phyloP scores from a whole-genome alignment of 192 early-diverging fungal species.

The Backusella mclennaniae region DNA sequence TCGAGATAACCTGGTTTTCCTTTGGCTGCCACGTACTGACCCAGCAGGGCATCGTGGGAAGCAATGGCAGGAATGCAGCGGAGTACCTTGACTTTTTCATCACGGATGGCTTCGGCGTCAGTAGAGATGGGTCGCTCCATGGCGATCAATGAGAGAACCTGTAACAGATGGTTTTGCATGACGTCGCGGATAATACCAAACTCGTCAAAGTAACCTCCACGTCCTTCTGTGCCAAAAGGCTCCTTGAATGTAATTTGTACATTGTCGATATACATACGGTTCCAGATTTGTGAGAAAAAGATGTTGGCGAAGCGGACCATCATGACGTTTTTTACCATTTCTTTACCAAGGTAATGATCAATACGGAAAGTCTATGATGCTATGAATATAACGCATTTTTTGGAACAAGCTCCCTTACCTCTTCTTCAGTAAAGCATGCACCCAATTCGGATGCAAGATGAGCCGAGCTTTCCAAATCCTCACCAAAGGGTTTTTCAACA shows the following conservation, averaged over 20 bases:
- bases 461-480: slow-evolving; percentile 83
- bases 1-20: slow-evolving; percentile 91
- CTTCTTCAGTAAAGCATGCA: slow-evolving; percentile 80
- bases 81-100: slow-evolving; percentile 90
- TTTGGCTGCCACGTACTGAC: slow-evolving; percentile 85
- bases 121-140: slow-evolving; percentile 92
- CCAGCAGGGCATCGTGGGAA: slow-evolving; percentile 82
- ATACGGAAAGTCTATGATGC: slow-evolving; percentile 85
- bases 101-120: slow-evolving; percentile 88
- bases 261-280: slow-evolving; percentile 82
- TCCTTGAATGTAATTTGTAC: slow-evolving; percentile 99
- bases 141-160: slow-evolving; percentile 90
- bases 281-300: slow-evolving; percentile 91
- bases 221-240: slow-evolving; percentile 92
- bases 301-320: slow-evolving; percentile 92
- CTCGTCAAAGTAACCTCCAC: slow-evolving; percentile 98
- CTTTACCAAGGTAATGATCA: slow-evolving; percentile 98
- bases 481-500: slow-evolving; percentile 98
- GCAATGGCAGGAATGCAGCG: slow-evolving; percentile 69
- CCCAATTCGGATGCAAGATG: slow-evolving; percentile 69
- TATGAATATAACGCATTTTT: not conserved
- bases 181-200: slow-evolving; percentile 99
- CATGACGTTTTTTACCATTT: slow-evolving; percentile 98
- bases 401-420: slow-evolving; percentile 44
- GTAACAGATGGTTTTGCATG: slow-evolving; percentile 90